A percentile compares a stretch with the other conserved stretches of the same genome.
Conservation (phyloP, 2,329 filamentous ascomycete genomes). For the Fusarium sp. region DNA sequence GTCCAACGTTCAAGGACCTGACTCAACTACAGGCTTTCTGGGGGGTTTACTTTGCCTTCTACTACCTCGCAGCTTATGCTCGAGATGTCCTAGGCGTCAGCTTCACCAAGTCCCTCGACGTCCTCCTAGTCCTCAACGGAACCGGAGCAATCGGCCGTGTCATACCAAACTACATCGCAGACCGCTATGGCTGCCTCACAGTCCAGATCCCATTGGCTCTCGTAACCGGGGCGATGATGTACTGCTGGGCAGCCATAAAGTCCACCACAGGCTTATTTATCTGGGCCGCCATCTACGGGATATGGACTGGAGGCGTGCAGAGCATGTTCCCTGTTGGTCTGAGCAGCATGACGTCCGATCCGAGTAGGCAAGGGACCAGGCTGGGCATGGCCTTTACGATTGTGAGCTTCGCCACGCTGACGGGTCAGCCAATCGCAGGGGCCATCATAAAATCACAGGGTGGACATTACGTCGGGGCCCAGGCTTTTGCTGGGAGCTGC, state of each 20-base stretch:
- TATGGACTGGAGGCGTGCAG: slow-evolving; percentile 70
- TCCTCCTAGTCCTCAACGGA: slow-evolving; percentile 8
- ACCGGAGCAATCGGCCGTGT: slow-evolving; percentile 2
- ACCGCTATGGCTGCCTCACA: neutral
- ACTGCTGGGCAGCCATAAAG: slow-evolving; percentile 66
- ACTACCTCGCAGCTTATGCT: slow-evolving; percentile 3
- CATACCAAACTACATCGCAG: slow-evolving; percentile 3
- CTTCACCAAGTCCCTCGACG: neutral
- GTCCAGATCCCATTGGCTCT: neutral
- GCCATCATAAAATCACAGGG: slow-evolving; percentile 57
- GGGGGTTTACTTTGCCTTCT: slow-evolving; percentile 13
- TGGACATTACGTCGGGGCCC: slow-evolving; percentile 58
- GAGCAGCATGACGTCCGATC: slow-evolving; percentile 63
- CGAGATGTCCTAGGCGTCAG: neutral
- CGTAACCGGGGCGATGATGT: neutral
- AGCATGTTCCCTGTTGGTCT: slow-evolving; percentile 66
- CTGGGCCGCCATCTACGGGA: slow-evolving; percentile 71
- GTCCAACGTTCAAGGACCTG: too few relatives aligned
- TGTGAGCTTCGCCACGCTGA: slow-evolving; percentile 62
- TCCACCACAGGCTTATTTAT: slow-evolving; percentile 63
- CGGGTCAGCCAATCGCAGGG: slow-evolving; percentile 62
- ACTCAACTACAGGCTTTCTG: neutral
- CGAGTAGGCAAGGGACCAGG: slow-evolving; percentile 61
- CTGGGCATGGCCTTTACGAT: slow-evolving; percentile 70
- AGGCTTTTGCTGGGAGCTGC: slow-evolving; percentile 55